These are phyloP conservation scores for Saccharomyces paradoxus DNA, from an alignment of 805 yeast species.

Conservation along the genomic window DNA sequence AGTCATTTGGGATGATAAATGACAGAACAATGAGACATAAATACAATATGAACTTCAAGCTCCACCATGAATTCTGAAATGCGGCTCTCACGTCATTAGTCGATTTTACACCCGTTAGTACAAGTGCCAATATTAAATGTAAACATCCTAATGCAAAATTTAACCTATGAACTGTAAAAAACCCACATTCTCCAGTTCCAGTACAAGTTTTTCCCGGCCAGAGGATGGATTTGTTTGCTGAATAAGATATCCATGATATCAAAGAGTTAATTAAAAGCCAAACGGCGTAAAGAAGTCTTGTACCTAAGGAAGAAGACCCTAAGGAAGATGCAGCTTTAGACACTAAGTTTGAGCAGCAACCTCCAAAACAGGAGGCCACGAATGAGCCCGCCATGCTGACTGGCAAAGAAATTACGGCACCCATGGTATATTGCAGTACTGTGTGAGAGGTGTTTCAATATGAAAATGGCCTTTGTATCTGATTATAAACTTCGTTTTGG, in stretches of 20 bases:
- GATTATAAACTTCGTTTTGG: background rate
- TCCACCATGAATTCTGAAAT: constrained; percentile 92
- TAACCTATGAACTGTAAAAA: constrained; percentile 87
- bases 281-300: constrained; percentile 80
- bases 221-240: constrained; percentile 69
- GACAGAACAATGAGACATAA: constrained; percentile 46
- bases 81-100: constrained; percentile 70
- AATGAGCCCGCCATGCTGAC: constrained; percentile 51
- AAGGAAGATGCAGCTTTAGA: constrained; percentile 43
- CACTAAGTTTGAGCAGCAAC: constrained; percentile 66
- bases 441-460: background rate
- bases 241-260: constrained; percentile 78
- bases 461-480: background rate
- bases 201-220: constrained; percentile 74
- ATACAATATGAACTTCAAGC: constrained; percentile 59
- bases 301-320: constrained; percentile 67
- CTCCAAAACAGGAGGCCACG: constrained; percentile 71
- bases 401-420: constrained; percentile 66
- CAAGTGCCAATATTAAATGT: constrained; percentile 61
- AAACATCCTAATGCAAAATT: constrained; percentile 79
- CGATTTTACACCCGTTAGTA: constrained; percentile 67
- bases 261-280: constrained; percentile 70
- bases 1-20: constrained; percentile 77
- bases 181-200: constrained; percentile 81
- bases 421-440: constrained; percentile 35